Evolutionary conservation across 176 grass and related monocot genomes (phyloP).

Genomic region (Oryza officinalis): DNA sequence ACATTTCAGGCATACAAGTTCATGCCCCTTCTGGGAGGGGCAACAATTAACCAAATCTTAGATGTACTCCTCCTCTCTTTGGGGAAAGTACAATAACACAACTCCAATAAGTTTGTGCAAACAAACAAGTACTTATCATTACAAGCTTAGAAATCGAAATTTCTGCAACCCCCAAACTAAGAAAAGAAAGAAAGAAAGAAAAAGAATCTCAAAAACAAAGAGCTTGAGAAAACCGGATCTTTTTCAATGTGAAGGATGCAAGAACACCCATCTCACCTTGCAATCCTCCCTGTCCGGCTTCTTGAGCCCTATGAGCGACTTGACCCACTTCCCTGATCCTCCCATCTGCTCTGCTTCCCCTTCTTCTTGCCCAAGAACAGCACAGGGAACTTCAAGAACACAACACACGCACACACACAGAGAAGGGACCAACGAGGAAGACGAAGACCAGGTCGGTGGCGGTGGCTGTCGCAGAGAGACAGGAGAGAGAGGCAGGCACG

Average conservation of each 20-base stretch:
- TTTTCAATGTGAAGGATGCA: background rate
- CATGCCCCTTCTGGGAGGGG: background rate
- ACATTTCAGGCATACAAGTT: background rate
- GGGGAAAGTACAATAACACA: background rate
- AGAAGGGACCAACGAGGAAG: background rate
- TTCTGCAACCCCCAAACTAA: background rate
- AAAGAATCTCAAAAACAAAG: too few species aligned
- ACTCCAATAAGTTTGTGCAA: background rate
- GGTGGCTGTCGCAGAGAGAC: background rate
- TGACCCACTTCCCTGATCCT: slow-evolving; percentile 91
- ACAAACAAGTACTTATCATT: background rate
- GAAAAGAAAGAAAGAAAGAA: background rate
- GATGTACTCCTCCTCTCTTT: background rate
- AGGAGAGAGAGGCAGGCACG: slow-evolving; percentile 1
- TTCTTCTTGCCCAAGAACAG: slow-evolving; percentile 16
- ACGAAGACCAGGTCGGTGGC: background rate
- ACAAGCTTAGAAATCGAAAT: background rate
- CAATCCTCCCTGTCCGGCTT: slow-evolving; percentile 66
- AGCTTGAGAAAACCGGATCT: background rate
- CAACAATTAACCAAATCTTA: background rate
- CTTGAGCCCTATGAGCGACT: slow-evolving; percentile 83
- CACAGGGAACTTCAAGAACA: background rate
- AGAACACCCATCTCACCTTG: slow-evolving; percentile 50
- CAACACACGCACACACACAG: background rate
- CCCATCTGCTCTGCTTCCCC: slow-evolving; percentile 23